These are phyloP conservation scores for Aspergillus pseudoviridinutans DNA, from an alignment of 2,329 filamentous ascomycete species.

Conservation along the genomic window DNA sequence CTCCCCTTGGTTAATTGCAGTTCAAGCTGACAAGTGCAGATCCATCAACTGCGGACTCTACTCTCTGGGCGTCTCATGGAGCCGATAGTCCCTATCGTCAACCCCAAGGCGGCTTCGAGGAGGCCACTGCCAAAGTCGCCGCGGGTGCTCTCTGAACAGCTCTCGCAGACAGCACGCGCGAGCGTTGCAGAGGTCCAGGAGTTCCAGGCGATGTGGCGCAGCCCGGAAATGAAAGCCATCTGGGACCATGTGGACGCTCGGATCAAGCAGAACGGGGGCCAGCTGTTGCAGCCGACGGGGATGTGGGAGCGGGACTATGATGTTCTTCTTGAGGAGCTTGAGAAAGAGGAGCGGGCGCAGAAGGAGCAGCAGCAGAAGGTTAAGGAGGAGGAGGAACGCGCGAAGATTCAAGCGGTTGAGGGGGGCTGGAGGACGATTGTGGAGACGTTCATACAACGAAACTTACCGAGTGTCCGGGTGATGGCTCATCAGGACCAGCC, in stretches of 20 bases:
- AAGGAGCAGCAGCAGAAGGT: conserved; percentile 22
- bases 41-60: conserved; percentile 40
- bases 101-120: conserved; percentile 21
- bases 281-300: conserved; percentile 32
- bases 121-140: conserved; percentile 31
- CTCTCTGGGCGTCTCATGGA: conserved; percentile 40
- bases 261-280: conserved; percentile 35
- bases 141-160: conserved; percentile 29
- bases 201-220: conserved; percentile 40
- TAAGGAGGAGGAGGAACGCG: conserved; percentile 29
- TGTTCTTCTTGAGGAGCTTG: conserved; percentile 28
- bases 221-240: conserved; percentile 36
- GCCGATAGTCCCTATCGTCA: conserved; percentile 36
- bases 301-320: conserved; percentile 42
- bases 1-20: neutral
- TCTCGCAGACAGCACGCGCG: conserved; percentile 32
- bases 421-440: conserved; percentile 32
- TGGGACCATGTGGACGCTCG: conserved; percentile 36
- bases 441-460: conserved; percentile 26
- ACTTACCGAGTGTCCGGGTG: conserved; percentile 28
- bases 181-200: conserved; percentile 34
- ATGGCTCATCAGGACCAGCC: conserved; percentile 19
- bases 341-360: conserved; percentile 24
- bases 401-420: conserved; percentile 22
- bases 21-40: conserved; percentile 24